Evolutionary conservation across 192 early-diverging fungal genomes (phyloP).

Genomic region (Umbelopsis isabellina): DNA sequence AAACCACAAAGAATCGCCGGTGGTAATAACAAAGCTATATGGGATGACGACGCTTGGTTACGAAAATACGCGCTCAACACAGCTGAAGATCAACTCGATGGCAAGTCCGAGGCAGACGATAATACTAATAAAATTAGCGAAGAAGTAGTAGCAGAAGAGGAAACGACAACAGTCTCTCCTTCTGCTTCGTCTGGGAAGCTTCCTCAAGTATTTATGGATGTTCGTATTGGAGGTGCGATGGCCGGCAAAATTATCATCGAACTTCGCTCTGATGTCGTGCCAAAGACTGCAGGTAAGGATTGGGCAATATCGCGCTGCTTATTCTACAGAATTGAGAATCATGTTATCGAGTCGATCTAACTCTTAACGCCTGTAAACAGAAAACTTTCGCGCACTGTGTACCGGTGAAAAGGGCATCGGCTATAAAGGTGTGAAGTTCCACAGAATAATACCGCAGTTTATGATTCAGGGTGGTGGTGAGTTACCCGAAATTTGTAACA

Average conservation of each 20-base stretch:
- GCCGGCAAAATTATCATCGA: slow-evolving; percentile 41
- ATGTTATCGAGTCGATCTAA: background rate
- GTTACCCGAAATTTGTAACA: background rate
- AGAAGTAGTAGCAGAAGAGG: background rate
- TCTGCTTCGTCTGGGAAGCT: slow-evolving; percentile 2
- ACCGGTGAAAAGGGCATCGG: slow-evolving; percentile 91
- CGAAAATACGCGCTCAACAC: slow-evolving; percentile 41
- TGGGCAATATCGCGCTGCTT: background rate
- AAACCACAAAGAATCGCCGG: slow-evolving; percentile 59
- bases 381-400: slow-evolving; percentile 97
- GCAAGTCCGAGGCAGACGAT: slow-evolving; percentile 15
- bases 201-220: slow-evolving; percentile 29
- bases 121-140: background rate
- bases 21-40: slow-evolving; percentile 47
- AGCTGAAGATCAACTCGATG: slow-evolving; percentile 27
- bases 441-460: slow-evolving; percentile 76
- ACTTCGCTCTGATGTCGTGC: slow-evolving; percentile 64
- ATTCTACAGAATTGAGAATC: background rate
- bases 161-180: background rate
- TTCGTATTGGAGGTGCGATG: slow-evolving; percentile 29
- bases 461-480: slow-evolving; percentile 72
- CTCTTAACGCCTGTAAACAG: slow-evolving; percentile 30
- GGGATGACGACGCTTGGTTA: slow-evolving; percentile 51
- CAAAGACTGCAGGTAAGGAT: slow-evolving; percentile 62
- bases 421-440: slow-evolving; percentile 72